Evolutionary conservation across 2,329 filamentous ascomycete genomes (phyloP).

Genomic region (Hypocrella siamensis): DNA sequence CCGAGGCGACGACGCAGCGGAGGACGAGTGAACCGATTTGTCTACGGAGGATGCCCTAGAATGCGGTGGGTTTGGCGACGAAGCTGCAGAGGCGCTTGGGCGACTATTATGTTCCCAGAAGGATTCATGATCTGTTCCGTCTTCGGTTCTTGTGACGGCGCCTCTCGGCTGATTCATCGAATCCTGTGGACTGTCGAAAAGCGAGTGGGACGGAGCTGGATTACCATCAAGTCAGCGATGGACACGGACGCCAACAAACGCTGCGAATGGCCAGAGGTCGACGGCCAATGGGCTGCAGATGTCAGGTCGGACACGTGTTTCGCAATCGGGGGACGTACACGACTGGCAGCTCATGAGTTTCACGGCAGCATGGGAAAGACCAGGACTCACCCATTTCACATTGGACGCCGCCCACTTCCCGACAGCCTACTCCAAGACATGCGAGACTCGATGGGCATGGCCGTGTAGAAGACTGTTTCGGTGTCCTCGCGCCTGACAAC

Average conservation of each 20-base stretch:
- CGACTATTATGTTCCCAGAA: conserved; percentile 37
- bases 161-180: conserved; percentile 35
- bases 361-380: conserved; percentile 1
- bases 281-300: not conserved
- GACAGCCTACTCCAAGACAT: conserved; percentile 7
- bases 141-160: conserved; percentile 33
- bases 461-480: too few relatives aligned
- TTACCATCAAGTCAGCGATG: not conserved
- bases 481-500: too few relatives aligned
- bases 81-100: conserved; percentile 24
- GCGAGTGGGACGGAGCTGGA: conserved; percentile 42
- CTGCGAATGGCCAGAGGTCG: conserved; percentile 1
- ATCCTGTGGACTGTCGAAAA: conserved; percentile 38
- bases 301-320: not conserved
- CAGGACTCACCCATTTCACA: conserved; percentile 11
- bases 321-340: not conserved
- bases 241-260: too few relatives aligned
- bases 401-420: conserved; percentile 9
- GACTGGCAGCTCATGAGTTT: not conserved
- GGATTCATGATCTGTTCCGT: conserved; percentile 34
- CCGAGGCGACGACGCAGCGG: conserved; percentile 3
- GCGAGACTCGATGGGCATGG: conserved; percentile 5
- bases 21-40: conserved; percentile 23
- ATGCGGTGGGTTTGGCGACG: conserved; percentile 25
- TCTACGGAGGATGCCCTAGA: conserved; percentile 45